Evolutionary conservation across 2,329 filamentous ascomycete species (phyloP), one percentile per base, ranked within the genome.

Genomic region (Sclerotinia sclerotiorum): DNA sequence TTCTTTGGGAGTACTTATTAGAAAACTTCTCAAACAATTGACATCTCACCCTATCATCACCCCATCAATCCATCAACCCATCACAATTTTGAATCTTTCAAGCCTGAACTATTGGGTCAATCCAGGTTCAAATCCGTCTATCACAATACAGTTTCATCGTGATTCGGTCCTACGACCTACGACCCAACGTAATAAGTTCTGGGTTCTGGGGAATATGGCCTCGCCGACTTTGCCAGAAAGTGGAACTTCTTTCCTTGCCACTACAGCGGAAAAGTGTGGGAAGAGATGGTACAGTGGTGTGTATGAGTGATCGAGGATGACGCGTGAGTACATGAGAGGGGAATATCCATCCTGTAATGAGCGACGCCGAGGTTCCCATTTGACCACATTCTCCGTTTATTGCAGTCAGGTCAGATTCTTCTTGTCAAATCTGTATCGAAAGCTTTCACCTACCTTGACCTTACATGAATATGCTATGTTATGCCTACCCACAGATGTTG

Each of bases 271-370:
- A 58, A 58, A 35, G 29, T 39, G 29, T 10, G n/a, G 35, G 27
- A 60, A 51, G 49, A 15, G 55, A 49, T 58, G 44, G 44, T 48
- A 60, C 29, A 39, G 8, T 60, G 51, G 39, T 17, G 19, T 60
- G 35, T 51, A 44, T n/a, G 39, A 39, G 54, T 66, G 64, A 66
- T 66, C 44, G 54, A 48, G 49, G 44, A 66, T 66, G 64, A 66
- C 54, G 64, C 64, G 42, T 19, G n/a, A 48, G 32, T 66, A 66
- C 52, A 66, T 65, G 21, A 49, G 42, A 35, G 44, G 44, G 51
- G 42, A 49, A 66, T 51, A 52, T 60, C 54, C 64, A 61, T 39
- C 64, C 64, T 60, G 44, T 67, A 65, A 60, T 39, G 46, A 39
- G 55, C 64, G 54, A 51, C 64, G 44, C 64, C 54, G 44, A 67